A percentile compares a stretch with the other conserved stretches of the same genome.
phyloP scores from a whole-genome alignment of 441 rosid species.

The Syzygium syzygioides region DNA sequence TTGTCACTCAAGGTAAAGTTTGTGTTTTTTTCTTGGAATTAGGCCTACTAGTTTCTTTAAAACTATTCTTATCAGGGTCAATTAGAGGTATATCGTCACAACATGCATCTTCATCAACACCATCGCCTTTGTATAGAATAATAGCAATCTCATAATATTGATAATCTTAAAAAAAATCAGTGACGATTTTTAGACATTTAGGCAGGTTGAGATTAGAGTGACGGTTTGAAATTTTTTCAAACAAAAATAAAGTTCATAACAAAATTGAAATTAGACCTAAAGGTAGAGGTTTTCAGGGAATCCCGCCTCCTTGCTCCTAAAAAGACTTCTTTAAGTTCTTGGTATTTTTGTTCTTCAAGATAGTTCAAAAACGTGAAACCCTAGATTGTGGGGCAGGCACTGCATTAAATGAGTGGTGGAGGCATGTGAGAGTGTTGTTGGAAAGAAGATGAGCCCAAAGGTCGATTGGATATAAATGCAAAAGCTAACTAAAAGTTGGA shows the following conservation, averaged over 20 bases:
- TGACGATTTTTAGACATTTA: not conserved
- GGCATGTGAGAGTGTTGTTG: not conserved
- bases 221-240: not conserved
- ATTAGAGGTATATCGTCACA: not conserved
- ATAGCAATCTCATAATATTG: not conserved
- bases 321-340: not conserved
- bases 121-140: not conserved
- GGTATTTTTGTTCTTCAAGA: not conserved
- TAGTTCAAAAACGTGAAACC: not conserved
- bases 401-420: not conserved
- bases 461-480: not conserved
- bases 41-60: not conserved
- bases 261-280: not conserved
- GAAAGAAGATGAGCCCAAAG: not conserved
- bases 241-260: not conserved
- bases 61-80: not conserved
- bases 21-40: no score
- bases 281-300: not conserved
- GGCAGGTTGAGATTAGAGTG: not conserved
- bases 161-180: fast-evolving
- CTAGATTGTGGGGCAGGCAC: not conserved
- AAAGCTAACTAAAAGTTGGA: not conserved
- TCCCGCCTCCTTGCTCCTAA: not conserved
- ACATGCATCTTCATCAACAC: not conserved
- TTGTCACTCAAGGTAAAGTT: no score